Percentiles rank a stretch among this genome's conserved stretches.
phyloP scores from a whole-genome alignment of 2,329 filamentous ascomycete species.

The Teratosphaeria zuluensis region DNA sequence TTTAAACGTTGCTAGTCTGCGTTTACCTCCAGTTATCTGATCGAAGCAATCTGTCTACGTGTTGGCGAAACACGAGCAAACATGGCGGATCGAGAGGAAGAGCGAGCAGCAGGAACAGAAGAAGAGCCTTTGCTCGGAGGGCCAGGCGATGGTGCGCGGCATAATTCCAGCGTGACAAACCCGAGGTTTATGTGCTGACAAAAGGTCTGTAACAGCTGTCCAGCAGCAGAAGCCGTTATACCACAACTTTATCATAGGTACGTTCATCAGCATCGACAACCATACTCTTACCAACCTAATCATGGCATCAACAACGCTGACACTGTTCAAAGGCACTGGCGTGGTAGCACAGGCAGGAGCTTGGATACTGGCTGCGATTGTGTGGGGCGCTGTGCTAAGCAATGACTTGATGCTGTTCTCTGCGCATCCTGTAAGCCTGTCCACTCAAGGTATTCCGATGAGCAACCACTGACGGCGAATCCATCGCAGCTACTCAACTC shows the following conservation, averaged over 20 bases:
- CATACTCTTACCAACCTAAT: background rate
- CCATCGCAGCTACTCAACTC: slow-evolving; percentile 27
- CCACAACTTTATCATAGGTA: slow-evolving; percentile 68
- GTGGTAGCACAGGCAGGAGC: slow-evolving; percentile 70
- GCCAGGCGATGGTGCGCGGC: slow-evolving; percentile 55
- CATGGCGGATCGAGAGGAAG: slow-evolving; percentile 45
- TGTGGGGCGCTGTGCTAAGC: slow-evolving; percentile 70
- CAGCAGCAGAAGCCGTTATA: slow-evolving; percentile 58
- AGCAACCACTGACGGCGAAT: background rate
- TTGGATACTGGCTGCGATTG: slow-evolving; percentile 61
- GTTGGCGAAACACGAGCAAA: background rate
- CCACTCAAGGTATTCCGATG: background rate
- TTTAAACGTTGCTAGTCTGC: background rate
- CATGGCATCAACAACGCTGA: background rate
- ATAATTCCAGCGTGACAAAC: background rate
- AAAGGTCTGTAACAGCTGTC: background rate
- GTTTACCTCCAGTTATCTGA: background rate
- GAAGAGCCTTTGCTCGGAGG: slow-evolving; percentile 62
- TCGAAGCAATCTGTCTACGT: background rate
- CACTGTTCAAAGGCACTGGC: slow-evolving; percentile 56
- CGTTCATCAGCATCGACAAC: slow-evolving; percentile 10
- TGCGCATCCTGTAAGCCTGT: slow-evolving; percentile 63
- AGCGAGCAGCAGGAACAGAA: slow-evolving; percentile 36
- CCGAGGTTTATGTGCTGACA: background rate
- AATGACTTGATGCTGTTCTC: slow-evolving; percentile 71